Conservation (phyloP, 192 early-diverging fungal species). For the Gigaspora rosea region DNA sequence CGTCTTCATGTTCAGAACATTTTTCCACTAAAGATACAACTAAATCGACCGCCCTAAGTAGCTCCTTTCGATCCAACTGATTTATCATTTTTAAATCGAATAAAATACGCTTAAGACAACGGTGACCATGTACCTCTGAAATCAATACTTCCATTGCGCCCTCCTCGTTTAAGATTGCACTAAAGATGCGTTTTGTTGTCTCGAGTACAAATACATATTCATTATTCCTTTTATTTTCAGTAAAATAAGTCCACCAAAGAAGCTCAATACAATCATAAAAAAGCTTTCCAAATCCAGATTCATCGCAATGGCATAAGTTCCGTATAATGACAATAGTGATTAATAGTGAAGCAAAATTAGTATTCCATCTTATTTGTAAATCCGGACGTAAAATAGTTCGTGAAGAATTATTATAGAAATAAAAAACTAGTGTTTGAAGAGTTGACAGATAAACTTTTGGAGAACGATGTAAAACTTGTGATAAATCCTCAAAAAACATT, state of each 20-base stretch:
- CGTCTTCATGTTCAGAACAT: neutral
- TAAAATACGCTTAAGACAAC: neutral
- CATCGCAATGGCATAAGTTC: neutral
- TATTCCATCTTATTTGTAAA: no score
- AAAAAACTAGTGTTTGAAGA: neutral
- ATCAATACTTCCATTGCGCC: neutral
- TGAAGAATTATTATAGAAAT: neutral
- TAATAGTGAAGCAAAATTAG: neutral
- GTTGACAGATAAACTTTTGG: no score
- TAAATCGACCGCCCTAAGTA: neutral
- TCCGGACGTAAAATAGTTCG: neutral
- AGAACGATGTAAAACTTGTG: no score
- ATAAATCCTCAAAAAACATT: no score
- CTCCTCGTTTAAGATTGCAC: neutral
- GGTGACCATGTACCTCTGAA: neutral
- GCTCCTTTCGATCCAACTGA: neutral
- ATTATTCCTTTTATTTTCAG: no score
- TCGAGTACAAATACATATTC: no score
- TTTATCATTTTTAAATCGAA: conserved; percentile 8
- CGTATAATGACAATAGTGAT: neutral
- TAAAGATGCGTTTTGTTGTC: conserved; percentile 1
- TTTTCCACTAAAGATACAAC: neutral
- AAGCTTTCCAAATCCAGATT: neutral
- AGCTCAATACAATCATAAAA: neutral
- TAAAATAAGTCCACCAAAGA: neutral